These are phyloP conservation scores for Colletotrichum tabaci DNA, from an alignment of 2,329 filamentous ascomycete species.

Conservation along the genomic window DNA sequence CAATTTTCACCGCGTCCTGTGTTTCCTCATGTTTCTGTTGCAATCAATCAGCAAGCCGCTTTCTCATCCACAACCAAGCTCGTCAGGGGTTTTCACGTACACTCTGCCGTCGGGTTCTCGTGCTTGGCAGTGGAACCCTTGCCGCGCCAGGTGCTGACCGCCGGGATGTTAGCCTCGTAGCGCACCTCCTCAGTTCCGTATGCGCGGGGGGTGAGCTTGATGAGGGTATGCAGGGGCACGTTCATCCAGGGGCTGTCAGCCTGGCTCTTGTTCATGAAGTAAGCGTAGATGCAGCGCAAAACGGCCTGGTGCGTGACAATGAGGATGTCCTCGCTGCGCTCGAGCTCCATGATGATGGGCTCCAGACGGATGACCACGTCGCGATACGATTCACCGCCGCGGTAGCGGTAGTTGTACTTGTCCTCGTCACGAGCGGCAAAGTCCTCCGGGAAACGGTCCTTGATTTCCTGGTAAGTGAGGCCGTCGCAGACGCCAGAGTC, in stretches of 20 bases:
- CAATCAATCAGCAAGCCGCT: slow-evolving; percentile 21
- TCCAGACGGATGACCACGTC: slow-evolving; percentile 98
- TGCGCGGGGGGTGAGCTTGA: slow-evolving; percentile 94
- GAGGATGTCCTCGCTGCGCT: slow-evolving; percentile 95
- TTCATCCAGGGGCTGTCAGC: slow-evolving; percentile 98
- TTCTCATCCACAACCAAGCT: background rate
- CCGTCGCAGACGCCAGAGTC: slow-evolving; percentile 97
- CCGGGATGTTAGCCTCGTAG: slow-evolving; percentile 91
- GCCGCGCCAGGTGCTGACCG: slow-evolving; percentile 95
- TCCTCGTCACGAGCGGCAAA: slow-evolving; percentile 96
- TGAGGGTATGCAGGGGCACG: slow-evolving; percentile 94
- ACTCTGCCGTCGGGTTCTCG: slow-evolving; percentile 70
- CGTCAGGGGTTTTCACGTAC: slow-evolving; percentile 16
- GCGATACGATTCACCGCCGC: slow-evolving; percentile 94
- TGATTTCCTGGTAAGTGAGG: slow-evolving; percentile 95
- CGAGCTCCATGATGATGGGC: slow-evolving; percentile 99
- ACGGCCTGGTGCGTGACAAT: slow-evolving; percentile 99
- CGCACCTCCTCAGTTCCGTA: slow-evolving; percentile 94
- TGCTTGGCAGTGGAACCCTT: slow-evolving; percentile 95
- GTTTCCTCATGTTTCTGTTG: slow-evolving; percentile 6
- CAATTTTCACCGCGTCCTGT: background rate
- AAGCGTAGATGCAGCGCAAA: slow-evolving; percentile 96
- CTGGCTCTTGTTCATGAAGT: slow-evolving; percentile 98
- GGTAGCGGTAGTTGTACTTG: slow-evolving; percentile 99
- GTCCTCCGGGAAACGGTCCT: slow-evolving; percentile 91